Base-by-base conservation (phyloP, 2,329 filamentous ascomycete species). In the Exserohilum turcica region DNA sequence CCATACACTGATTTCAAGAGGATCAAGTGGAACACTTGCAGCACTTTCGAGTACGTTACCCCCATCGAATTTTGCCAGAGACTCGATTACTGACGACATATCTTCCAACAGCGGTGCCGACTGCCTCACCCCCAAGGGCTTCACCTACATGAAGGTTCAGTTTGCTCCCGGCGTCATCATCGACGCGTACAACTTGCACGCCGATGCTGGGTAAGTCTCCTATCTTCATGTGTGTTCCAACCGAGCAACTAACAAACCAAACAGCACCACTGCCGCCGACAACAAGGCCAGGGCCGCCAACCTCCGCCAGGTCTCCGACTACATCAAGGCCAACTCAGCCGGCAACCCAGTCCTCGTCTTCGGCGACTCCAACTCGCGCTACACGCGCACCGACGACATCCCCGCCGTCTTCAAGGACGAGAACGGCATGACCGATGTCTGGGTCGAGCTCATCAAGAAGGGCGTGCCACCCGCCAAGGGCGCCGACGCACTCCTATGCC, bases 111-210 rank as follows among this genome's bases (percentile, higher is more conserved):
- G 81, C 0, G 79, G 78, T 0, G 63, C 70, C 1, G 86, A 89
- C 68, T 89, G 86, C 66, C 74, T 88, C 57, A 88, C 86, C 0
- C 86, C 85, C 18, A 89, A 89, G 71, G 86, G 86, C 12, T 88
- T 88, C 70, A 88, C 85, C 0, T 84, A 85, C 42, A 87, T 89
- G 85, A 81, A 85, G 10, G 71, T 82, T 35, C 72, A 77, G 16
- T 60, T 87, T 12, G 78, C 77, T 7, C 75, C 78, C 31, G 80
- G 80, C 13, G 79, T 84, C 6, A 86, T 82, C 54, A 71, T 86
- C 19, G 86, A 89, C 67, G 75, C 83, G 6, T 88, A 88, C 76
- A 89, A 89, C 67, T 64, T 89, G 6, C 86, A 89, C 67, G 76
- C 85, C 1, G 86, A 89, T 67, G 87, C 86, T 15, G 86, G 85